phyloP scores from a whole-genome alignment of 2,329 filamentous ascomycete species.

The Alternaria brassicae region DNA sequence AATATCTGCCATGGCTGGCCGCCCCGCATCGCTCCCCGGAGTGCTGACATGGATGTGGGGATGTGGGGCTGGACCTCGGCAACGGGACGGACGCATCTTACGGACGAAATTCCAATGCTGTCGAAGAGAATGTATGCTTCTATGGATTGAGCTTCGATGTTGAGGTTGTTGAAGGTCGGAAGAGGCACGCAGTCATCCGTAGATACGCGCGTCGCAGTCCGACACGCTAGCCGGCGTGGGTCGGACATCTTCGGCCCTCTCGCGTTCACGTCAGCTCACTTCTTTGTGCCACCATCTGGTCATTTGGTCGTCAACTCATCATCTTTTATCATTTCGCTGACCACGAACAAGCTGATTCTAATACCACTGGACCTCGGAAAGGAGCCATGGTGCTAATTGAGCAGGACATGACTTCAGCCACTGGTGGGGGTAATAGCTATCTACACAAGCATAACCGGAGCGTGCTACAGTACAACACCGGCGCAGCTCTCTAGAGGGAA shows the following conservation, averaged over 20 bases:
- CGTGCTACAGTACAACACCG: no score
- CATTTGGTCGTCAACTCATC: not conserved
- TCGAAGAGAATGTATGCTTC: not conserved
- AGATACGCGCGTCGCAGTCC: not conserved
- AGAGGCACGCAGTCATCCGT: not conserved
- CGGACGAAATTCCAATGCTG: not conserved
- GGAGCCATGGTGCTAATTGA: not conserved
- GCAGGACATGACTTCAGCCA: not conserved
- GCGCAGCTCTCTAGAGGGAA: not conserved
- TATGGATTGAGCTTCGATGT: not conserved
- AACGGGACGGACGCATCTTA: not conserved
- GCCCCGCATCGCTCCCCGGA: not conserved
- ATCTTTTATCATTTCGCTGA: not conserved
- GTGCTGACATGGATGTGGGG: slow-evolving; percentile 5
- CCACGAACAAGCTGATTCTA: not conserved
- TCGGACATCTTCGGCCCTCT: not conserved
- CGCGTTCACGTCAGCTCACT: not conserved
- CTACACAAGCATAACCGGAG: not conserved
- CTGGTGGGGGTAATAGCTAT: not conserved
- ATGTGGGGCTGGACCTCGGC: slow-evolving; percentile 19
- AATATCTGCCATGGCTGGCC: not conserved
- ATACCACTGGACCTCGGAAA: not conserved
- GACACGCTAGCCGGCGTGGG: not conserved
- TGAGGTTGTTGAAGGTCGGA: not conserved
- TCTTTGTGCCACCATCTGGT: not conserved